Conservation (phyloP, 2,329 filamentous ascomycete genomes). For the Diaporthe citriasiana region DNA sequence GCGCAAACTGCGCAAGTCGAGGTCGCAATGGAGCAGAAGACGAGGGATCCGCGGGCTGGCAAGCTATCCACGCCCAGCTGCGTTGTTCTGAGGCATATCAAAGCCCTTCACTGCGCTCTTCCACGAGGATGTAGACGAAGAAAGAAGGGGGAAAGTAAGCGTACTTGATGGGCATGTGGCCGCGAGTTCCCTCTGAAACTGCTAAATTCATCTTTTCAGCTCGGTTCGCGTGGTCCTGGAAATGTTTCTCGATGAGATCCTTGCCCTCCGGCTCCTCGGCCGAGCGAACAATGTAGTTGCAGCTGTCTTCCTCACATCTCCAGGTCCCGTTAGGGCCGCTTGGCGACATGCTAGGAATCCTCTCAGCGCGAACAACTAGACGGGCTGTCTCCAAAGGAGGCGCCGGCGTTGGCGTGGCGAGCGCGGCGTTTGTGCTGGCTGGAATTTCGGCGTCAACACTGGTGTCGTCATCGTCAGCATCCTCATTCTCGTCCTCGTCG, state of each 20-base stretch:
- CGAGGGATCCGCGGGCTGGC: constrained; percentile 37
- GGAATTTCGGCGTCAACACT: constrained; percentile 35
- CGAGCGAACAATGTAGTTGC: constrained; percentile 73
- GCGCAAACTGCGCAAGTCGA: neutral
- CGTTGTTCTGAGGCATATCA: neutral
- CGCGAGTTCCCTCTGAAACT: constrained; percentile 68
- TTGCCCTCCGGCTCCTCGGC: constrained; percentile 70
- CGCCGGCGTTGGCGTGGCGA: constrained; percentile 40
- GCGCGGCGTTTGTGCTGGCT: constrained; percentile 15
- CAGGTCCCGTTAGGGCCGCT: constrained; percentile 74
- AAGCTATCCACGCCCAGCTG: neutral
- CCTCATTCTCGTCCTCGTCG: constrained; percentile 25
- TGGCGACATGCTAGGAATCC: constrained; percentile 62
- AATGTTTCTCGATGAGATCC: constrained; percentile 71
- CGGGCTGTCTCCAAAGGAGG: constrained; percentile 51
- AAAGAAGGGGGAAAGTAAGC: constrained; percentile 55
- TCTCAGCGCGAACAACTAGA: constrained; percentile 64
- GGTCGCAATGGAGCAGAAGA: neutral
- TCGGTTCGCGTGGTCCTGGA: constrained; percentile 71
- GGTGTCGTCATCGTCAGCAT: constrained; percentile 44
- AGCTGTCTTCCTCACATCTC: constrained; percentile 75
- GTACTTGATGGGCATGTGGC: constrained; percentile 71
- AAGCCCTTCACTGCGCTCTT: neutral
- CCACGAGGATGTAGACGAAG: constrained; percentile 37
- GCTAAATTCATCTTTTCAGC: constrained; percentile 65